These are phyloP conservation scores for rapeseed (Brassica napus) DNA, from an alignment of 345 rosid genomes.

Conservation along the genomic window Da-Ae NC_063447.1:44734501-44735000, in stretches of 20 bases:
- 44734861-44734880: constrained; percentile 8
- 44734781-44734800: background rate
- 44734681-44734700: background rate
- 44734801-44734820: constrained; percentile 5
- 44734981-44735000: background rate
- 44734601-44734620: background rate
- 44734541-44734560: constrained; percentile 15
- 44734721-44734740: constrained; percentile 8
- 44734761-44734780: no score
- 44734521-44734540: background rate
- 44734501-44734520: background rate
- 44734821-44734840: background rate
- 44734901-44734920: background rate
- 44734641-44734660: background rate
- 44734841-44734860: background rate
- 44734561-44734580: constrained; percentile 9
- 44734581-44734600: background rate
- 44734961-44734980: background rate
- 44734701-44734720: background rate
- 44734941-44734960: background rate
- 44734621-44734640: background rate
- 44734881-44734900: background rate
- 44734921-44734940: background rate
- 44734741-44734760: background rate
- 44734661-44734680: background rate